Conservation (phyloP, 2,329 filamentous ascomycete genomes). For the Curvularia hawaiiensis region DNA sequence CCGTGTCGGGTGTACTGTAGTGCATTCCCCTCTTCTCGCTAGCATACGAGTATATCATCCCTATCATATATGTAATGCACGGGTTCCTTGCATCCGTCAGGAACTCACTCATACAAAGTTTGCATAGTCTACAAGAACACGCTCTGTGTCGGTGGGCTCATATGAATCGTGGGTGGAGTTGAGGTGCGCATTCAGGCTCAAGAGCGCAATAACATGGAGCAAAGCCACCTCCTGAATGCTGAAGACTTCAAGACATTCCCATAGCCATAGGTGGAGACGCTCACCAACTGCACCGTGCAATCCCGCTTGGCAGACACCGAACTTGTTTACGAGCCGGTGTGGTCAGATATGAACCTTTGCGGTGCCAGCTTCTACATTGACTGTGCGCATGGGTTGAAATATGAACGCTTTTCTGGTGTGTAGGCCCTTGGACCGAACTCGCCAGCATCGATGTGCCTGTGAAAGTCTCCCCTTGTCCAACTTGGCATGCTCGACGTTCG, state of each 20-base stretch:
- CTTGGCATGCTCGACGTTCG: not conserved
- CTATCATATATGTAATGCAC: not conserved
- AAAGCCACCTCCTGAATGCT: slow-evolving; percentile 3
- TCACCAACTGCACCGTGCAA: not conserved
- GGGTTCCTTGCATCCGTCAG: not conserved
- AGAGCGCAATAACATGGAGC: not conserved
- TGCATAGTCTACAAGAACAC: not conserved
- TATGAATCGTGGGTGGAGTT: not conserved
- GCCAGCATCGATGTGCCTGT: not conserved
- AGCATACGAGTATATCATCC: not conserved
- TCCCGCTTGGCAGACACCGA: not conserved
- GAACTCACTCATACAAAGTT: not conserved
- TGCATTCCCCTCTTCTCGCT: not conserved
- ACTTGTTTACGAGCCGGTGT: not conserved
- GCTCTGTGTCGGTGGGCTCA: not conserved
- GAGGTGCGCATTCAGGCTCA: not conserved
- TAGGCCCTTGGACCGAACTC: not conserved
- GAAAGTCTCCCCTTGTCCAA: not conserved
- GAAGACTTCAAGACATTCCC: not conserved
- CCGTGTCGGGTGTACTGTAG: not conserved
- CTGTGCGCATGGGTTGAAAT: not conserved
- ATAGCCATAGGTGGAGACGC: not conserved
- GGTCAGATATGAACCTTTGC: not conserved
- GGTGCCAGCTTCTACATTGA: not conserved
- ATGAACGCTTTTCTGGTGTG: not conserved